Evolutionary conservation across 768 basidiomycete genomes (phyloP).

Genomic region (Calocera cornea): DNA sequence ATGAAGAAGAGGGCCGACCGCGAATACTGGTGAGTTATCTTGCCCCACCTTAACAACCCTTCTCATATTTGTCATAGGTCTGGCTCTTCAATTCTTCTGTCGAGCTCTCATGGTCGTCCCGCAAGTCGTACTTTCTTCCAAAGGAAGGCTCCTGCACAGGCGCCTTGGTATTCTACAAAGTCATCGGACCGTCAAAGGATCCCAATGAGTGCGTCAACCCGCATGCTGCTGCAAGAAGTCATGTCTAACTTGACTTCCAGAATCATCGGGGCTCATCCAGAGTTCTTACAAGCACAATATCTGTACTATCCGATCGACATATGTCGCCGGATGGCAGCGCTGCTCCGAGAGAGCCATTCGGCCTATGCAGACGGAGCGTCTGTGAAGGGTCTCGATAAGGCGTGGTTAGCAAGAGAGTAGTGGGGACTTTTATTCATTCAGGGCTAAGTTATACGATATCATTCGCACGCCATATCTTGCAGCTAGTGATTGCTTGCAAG

Average conservation of each 20-base stretch:
- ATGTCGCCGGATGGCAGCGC: slow-evolving; percentile 52
- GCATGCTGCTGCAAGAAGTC: neutral
- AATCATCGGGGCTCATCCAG: slow-evolving; percentile 55
- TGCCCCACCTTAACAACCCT: neutral
- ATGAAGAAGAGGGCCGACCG: slow-evolving; percentile 73
- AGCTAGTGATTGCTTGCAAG: neutral
- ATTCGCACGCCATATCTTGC: neutral
- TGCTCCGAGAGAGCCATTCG: slow-evolving; percentile 63
- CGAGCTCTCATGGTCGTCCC: slow-evolving; percentile 55
- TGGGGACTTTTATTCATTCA: neutral
- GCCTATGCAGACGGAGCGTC: slow-evolving; percentile 49
- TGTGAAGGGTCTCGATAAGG: neutral
- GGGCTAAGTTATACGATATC: neutral
- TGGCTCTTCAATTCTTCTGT: slow-evolving; percentile 93
- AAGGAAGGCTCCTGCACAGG: slow-evolving; percentile 49
- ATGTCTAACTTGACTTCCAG: slow-evolving; percentile 22
- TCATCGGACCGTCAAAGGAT: slow-evolving; percentile 49
- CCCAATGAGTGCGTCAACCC: slow-evolving; percentile 36
- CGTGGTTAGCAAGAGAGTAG: neutral
- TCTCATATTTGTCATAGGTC: slow-evolving; percentile 35
- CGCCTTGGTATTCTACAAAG: slow-evolving; percentile 77
- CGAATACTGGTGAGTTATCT: slow-evolving; percentile 53
- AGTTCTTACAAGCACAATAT: slow-evolving; percentile 79
- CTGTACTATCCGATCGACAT: slow-evolving; percentile 69
- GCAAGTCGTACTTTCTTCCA: slow-evolving; percentile 42